Evolutionary conservation across 345 rosid genomes (phyloP), one percentile per base, ranked within the genome.

Genomic region (Citrus medica): DNA sequence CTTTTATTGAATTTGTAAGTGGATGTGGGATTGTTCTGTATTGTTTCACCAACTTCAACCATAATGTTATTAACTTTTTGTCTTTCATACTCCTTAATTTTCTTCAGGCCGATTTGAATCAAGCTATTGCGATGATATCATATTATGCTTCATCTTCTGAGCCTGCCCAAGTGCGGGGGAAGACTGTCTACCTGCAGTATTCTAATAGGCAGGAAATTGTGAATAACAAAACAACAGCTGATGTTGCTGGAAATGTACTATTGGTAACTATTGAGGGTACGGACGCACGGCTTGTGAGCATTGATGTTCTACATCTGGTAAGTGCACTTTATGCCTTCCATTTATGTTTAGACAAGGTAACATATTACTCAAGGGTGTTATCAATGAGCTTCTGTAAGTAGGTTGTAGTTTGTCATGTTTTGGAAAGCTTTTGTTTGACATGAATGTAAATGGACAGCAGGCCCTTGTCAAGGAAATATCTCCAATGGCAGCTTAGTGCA

Each of bases 121-220:
- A 97, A 86, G 99, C 99, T 32, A 97, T 97, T 81, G 97, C 92
- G 0, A 97, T 97, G 99, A 94, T 94, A 80, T 94, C 98, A 12
- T 93, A 88, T 81, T 97, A 94, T 65, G 98, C 99, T 38, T 92
- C 99, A 35, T 97, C 99, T 10, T 91, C 98, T 0, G 99, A 97
- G 71, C 98, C 99, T 66, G 99, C 99, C 67, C 99, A 94, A 88
- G 99, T 97, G 48, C 97, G 98, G 64, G 99, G 99, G 74, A 97
- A 97, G 88, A 97, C 99, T 28, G 99, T 97, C 72, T 97, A 97
- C 86, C 83, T 97, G 80, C 99, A 97, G 83, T 97, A 97, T 84
- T 97, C 99, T 76, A 97, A 94, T 58, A 86, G 99, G 88, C 99
- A 94, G 71, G 99, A 97, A 78, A 97, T 97, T 48, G 98, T 97